Evolutionary conservation across 148 eudicot genomes (phyloP).

Genomic region (Vaccinium macrocarpon): DNA sequence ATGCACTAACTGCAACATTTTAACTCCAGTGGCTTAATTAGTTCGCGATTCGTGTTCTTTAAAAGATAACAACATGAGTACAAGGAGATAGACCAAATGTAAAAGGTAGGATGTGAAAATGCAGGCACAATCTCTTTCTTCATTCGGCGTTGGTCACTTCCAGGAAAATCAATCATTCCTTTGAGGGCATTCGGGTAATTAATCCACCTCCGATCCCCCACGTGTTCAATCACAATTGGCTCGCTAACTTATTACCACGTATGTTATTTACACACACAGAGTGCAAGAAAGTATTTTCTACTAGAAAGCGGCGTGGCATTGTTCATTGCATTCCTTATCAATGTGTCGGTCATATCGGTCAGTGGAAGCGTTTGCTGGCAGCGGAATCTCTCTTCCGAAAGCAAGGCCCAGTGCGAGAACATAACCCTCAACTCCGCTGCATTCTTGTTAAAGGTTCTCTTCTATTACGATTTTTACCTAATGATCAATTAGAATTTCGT

Average conservation of each 20-base stretch:
- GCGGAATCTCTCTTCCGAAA: background rate
- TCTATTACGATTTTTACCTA: background rate
- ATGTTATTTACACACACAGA: background rate
- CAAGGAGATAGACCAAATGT: background rate
- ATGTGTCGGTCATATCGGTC: conserved; percentile 13
- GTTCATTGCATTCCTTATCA: conserved; percentile 21
- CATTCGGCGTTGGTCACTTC: conserved; percentile 20
- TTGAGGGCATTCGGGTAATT: conserved; percentile 10
- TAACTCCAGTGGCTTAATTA: too few relatives aligned
- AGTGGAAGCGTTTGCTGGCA: conserved; percentile 17
- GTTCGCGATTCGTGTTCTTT: background rate
- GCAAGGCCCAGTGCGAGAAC: background rate
- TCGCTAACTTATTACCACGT: background rate
- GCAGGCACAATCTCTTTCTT: conserved; percentile 21
- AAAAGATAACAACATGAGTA: background rate
- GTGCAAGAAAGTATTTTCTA: conserved; percentile 20
- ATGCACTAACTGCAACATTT: too few relatives aligned
- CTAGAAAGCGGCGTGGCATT: conserved; percentile 11
- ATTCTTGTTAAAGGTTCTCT: conserved; percentile 16
- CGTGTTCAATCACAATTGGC: background rate
- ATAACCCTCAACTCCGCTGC: conserved; percentile 22
- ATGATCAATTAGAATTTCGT: background rate
- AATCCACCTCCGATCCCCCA: background rate
- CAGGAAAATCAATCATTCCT: conserved; percentile 13
- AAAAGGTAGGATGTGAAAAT: background rate